Percentiles rank a stretch among this genome's conserved stretches.
Conservation (phyloP, 1,284 basidiomycete species). For the Agaricales sp. region DNA sequence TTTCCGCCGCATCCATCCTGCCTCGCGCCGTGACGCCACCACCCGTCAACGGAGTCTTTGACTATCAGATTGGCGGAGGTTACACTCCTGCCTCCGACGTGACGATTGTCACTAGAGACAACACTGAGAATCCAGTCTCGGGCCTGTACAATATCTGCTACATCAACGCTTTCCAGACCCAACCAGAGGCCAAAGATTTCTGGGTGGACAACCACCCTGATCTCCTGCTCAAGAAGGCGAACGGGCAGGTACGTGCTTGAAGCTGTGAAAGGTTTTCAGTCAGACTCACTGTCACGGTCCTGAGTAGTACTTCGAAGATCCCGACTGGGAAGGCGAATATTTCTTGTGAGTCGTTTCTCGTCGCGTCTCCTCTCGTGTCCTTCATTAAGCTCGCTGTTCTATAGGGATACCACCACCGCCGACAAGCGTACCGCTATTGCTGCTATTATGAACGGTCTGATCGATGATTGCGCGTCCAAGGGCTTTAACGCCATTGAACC, state of each 20-base stretch:
- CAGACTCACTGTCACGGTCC: no score
- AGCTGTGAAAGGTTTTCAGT: not conserved
- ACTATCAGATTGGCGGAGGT: constrained; percentile 11
- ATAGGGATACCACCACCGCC: constrained; percentile 8
- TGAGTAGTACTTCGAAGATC: constrained; percentile 7
- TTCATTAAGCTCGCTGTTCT: not conserved
- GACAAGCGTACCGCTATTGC: constrained; percentile 7
- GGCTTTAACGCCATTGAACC: constrained; percentile 11
- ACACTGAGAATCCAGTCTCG: constrained; percentile 1
- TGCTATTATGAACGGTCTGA: constrained; percentile 7
- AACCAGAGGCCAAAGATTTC: constrained; percentile 4
- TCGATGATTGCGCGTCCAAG: constrained; percentile 7
- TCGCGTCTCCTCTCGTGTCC: no score
- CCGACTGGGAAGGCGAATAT: constrained; percentile 10
- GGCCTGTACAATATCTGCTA: constrained; percentile 12
- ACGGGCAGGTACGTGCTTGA: not conserved
- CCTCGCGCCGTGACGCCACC: constrained; percentile 4
- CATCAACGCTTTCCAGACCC: constrained; percentile 11
- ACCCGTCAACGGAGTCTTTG: constrained; percentile 8
- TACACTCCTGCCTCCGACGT: constrained; percentile 9
- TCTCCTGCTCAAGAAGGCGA: not conserved
- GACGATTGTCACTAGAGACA: constrained; percentile 9
- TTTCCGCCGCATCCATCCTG: not conserved
- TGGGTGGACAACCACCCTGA: constrained; percentile 2
- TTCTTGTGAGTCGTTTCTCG: constrained; percentile 4